Conservation (phyloP, 2,329 filamentous ascomycete species). For the Trichoderma asperellum region DNA sequence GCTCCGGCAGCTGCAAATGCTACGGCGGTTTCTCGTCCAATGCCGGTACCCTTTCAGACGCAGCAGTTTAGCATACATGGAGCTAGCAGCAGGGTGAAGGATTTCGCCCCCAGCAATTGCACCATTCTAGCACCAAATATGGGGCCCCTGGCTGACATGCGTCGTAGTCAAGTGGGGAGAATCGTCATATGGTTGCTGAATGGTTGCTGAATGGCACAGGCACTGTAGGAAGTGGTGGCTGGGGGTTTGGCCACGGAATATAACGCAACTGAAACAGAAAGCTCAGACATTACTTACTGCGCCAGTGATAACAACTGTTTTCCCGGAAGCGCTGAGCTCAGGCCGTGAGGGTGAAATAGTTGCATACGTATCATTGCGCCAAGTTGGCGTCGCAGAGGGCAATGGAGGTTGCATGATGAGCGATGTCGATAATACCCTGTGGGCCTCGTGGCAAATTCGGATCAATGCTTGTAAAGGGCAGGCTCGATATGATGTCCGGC, state of each 20-base stretch:
- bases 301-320: slow-evolving; percentile 17
- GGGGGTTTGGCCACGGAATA: background rate
- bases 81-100: background rate
- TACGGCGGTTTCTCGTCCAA: slow-evolving; percentile 20
- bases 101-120: background rate
- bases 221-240: background rate
- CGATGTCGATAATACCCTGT: background rate
- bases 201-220: background rate
- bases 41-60: slow-evolving; percentile 14
- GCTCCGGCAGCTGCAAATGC: slow-evolving; percentile 26
- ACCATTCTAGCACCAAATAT: background rate
- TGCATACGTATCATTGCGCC: slow-evolving; percentile 16
- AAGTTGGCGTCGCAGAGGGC: slow-evolving; percentile 21
- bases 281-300: slow-evolving; percentile 7
- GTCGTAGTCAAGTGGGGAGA: background rate
- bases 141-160: background rate
- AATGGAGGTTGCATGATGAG: slow-evolving; percentile 18
- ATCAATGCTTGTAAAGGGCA: background rate
- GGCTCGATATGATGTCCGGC: background rate
- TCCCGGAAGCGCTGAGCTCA: slow-evolving; percentile 22
- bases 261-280: background rate
- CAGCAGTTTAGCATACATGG: background rate
- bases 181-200: background rate
- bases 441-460: background rate
- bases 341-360: slow-evolving; percentile 17